These are phyloP conservation scores for Citrullus amarus DNA, from an alignment of 306 rosid species.

Conservation along the genomic window DNA sequence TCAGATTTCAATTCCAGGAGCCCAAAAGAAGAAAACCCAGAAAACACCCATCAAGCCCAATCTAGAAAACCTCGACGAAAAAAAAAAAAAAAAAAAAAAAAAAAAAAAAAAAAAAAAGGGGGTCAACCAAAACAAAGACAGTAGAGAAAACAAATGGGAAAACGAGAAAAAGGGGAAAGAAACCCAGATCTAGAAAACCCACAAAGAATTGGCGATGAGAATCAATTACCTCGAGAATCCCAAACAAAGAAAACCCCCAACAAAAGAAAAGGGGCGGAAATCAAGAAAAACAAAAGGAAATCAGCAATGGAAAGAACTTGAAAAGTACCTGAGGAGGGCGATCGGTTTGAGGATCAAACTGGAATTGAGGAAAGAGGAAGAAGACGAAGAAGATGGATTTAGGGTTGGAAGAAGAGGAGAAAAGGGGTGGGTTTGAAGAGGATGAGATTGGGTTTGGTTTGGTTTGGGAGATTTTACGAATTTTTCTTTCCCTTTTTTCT, in stretches of 20 bases:
- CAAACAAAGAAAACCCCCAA: background rate
- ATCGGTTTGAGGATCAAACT: background rate
- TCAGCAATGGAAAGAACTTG: background rate
- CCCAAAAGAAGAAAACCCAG: background rate
- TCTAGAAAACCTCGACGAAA: background rate
- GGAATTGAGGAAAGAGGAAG: too few relatives aligned
- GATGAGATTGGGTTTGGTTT: conserved; percentile 8
- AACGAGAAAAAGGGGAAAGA: background rate
- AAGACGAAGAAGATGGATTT: background rate
- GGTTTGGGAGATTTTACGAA: background rate
- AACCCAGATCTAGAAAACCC: conserved; percentile 5
- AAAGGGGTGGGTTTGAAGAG: background rate
- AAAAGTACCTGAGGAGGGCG: background rate
- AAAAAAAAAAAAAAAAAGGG: background rate
- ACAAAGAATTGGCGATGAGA: background rate
- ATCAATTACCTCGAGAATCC: background rate
- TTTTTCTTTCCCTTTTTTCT: background rate
- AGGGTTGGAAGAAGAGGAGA: background rate
- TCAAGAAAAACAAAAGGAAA: background rate
- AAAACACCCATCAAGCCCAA: background rate
- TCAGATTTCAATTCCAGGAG: background rate
- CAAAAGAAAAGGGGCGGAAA: background rate
- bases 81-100: too few relatives aligned
- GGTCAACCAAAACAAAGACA: background rate
- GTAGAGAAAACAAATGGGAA: background rate